Evolutionary conservation across 1,284 basidiomycete species (phyloP), one percentile per base, ranked within the genome.

Genomic region (Pholiota adiposa): DNA sequence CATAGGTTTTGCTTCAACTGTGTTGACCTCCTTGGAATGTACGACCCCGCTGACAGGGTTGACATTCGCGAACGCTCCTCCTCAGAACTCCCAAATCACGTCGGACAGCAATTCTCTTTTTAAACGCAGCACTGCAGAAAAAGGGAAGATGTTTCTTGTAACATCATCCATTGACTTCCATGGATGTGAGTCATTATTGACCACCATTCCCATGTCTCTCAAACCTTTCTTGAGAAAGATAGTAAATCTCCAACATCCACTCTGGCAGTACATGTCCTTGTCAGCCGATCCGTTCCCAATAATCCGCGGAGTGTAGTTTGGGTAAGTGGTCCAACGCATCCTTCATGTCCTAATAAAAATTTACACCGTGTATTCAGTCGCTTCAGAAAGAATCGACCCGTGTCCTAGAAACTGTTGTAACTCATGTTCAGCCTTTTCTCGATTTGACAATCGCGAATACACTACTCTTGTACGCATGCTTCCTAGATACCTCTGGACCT

Each of bases 141-240:
- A 64, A 21, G 63, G 74, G 12, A 69, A 66, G 61, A 67, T 85
- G 18, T 83, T 83, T 66, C 70, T 92, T 2, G 76, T 81, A 5
- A 77, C 80, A 21, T 81, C 78, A 51, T 84, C 80, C 63, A 69
- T 89, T 27, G 82, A 90, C 60, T 85, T 86, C 52, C 81, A 80
- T 44, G 80, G 87, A 61, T 88, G 89, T 90, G 71, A 65, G 84
- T 63, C 31, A 18, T 53, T 21, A n/a, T 49, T 52, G 50, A 29
- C 18, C 3, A 19, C 44, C 33, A 54, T 31, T 2, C 40, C 29
- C 16, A 19, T 33, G 9, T n/a, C 34, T 4, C 40, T 43, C 55
- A 43, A 12, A 46, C 52, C 25, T 57, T 53, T 48, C 56, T 53
- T 50, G 51, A 44, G 51, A 27, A 56, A 87, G 86, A 82, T 65